Evolutionary conservation across 352 stramenopile genomes (phyloP), one percentile per base, ranked within the genome.

Genomic region (Phytophthora hibernalis): DNA sequence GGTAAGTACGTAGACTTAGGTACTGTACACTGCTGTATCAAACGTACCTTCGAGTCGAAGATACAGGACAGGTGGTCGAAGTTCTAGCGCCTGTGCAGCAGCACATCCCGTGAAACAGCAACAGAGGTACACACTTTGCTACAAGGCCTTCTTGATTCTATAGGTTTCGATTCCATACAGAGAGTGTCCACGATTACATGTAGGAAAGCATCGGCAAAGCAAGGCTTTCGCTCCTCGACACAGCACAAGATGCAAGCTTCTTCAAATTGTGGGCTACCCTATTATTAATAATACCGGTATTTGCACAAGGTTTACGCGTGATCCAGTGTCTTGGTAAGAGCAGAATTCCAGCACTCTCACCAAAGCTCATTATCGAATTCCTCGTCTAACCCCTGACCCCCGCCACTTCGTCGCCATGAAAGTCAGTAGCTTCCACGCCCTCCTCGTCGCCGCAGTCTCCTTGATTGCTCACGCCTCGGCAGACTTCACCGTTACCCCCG

Each of bases 361-460:
- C 2, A 49, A 37, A 53, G 33, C 44, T 73, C 65, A 73, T 61
- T 73, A 45, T 65, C 42, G 35, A 69, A 73, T 58, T 49, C 58
- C 5, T 26, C 38, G 16, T 31, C 33, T 38, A 68, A 18, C 47
- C 6, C 2, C 11, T 30, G 20, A 28, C 30, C 26, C 38, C 10
- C 6, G 21, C 18, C 22, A 10, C 15, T 45, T 22, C 35, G 13
- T 16, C 13, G 35, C 10, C 24, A 70, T 70, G 63, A 65, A 70
- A 24, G n/a, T 59, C 31, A 60, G 48, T 33, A 60, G 48, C 59
- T 55, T 70, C 49, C 49, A 55, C 47, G 40, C 54, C 2, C 37
- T 70, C 5, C 40, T 65, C 21, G 22, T 70, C 40, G 62, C 48
- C 42, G 62, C 54, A 2, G 54, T 42, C 31, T 70, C 54, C 5